A percentile compares a stretch with the other conserved stretches of the same genome.
phyloP scores from a whole-genome alignment of 1,139 yeast species.

The Nakaseomyces sp. region DNA sequence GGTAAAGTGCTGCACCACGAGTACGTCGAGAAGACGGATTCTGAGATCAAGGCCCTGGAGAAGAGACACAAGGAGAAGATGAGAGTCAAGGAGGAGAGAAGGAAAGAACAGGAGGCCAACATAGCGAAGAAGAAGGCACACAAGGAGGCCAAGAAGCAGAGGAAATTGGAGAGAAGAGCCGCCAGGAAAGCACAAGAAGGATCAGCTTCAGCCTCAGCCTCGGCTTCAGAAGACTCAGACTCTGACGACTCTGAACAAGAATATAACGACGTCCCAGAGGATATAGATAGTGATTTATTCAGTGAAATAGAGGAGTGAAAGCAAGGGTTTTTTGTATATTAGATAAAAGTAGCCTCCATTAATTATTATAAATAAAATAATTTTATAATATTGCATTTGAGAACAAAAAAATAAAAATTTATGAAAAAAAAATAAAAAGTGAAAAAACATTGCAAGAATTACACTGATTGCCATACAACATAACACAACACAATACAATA shows the following conservation, averaged over 20 bases:
- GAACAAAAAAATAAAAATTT: no score
- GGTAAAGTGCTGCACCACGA: slow-evolving; percentile 88
- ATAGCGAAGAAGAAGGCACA: slow-evolving; percentile 68
- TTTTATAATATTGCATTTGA: no score
- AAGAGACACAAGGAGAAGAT: slow-evolving; percentile 55
- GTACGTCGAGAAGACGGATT: slow-evolving; percentile 49
- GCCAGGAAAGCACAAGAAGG: slow-evolving; percentile 34
- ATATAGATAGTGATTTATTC: slow-evolving; percentile 36
- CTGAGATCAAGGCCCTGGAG: slow-evolving; percentile 56
- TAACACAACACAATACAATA: no score
- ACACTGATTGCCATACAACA: no score
- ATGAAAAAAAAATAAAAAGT: not conserved
- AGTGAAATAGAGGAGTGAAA: slow-evolving; percentile 26
- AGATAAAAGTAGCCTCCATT: no score
- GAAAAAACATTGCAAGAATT: no score
- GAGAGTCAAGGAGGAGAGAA: slow-evolving; percentile 60
- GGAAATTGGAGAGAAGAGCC: slow-evolving; percentile 54
- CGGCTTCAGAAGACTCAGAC: slow-evolving; percentile 10
- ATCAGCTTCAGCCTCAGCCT: no score
- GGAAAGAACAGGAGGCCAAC: slow-evolving; percentile 70
- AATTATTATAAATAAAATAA: no score
- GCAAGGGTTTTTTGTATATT: no score
- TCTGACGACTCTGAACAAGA: slow-evolving; percentile 16
- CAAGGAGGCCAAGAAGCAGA: slow-evolving; percentile 62
- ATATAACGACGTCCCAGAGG: slow-evolving; percentile 36